A percentile compares a stretch with the other conserved stretches of the same genome.
Evolutionary conservation across 495 filamentous ascomycete genomes (phyloP).

Genomic region (Penicillium ochrochloron): DNA sequence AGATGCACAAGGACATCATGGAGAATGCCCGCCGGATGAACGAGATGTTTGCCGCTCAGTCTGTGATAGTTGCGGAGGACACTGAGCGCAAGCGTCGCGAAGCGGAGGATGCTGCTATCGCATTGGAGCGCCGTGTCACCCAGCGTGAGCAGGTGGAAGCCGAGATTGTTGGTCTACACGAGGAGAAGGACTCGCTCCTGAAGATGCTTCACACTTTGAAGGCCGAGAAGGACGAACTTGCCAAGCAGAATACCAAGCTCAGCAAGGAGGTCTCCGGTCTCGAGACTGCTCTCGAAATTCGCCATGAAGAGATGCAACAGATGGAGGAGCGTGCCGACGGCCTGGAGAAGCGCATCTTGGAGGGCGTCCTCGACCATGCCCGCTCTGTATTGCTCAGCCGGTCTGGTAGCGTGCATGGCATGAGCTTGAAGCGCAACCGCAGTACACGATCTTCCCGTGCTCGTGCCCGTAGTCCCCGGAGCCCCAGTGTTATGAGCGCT

Average conservation of each 20-base stretch:
- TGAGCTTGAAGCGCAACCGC: conserved; percentile 77
- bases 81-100: conserved; percentile 78
- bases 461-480: conserved; percentile 44
- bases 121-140: conserved; percentile 75
- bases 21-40: conserved; percentile 83
- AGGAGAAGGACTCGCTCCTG: conserved; percentile 66
- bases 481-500: conserved; percentile 45
- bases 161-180: conserved; percentile 65
- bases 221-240: conserved; percentile 71
- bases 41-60: conserved; percentile 83
- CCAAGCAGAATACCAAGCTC: conserved; percentile 73
- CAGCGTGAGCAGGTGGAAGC: conserved; percentile 81
- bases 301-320: conserved; percentile 84
- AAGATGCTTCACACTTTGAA: conserved; percentile 62
- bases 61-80: conserved; percentile 75
- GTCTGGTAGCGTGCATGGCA: conserved; percentile 49
- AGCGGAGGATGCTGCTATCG: conserved; percentile 78
- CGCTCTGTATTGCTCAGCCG: conserved; percentile 76
- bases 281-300: conserved; percentile 84
- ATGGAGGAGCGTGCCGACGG: conserved; percentile 88
- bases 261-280: conserved; percentile 83
- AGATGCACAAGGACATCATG: conserved; percentile 88
- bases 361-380: conserved; percentile 94
- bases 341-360: conserved; percentile 88
- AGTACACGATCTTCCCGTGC: conserved; percentile 44